Evolutionary conservation across 768 basidiomycete genomes (phyloP).

Genomic region (Agrocybe pediades): DNA sequence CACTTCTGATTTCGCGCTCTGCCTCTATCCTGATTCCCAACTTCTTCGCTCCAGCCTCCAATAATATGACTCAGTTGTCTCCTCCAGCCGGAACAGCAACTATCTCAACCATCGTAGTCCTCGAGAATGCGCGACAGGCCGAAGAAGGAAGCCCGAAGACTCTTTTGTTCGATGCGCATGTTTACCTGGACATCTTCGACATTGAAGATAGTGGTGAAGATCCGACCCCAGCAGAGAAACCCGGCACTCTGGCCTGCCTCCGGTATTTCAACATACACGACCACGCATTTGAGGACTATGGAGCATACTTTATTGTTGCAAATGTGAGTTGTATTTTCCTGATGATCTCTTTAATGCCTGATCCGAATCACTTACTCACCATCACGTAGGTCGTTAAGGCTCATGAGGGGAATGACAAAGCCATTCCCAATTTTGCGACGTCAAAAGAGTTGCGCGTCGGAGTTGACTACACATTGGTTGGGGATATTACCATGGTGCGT

Average conservation of each 20-base stretch:
- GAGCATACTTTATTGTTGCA: constrained; percentile 7
- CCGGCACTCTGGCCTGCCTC: constrained; percentile 1
- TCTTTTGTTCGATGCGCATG: constrained; percentile 7
- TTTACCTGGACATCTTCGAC: background rate
- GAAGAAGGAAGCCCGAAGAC: background rate
- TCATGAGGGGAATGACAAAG: background rate
- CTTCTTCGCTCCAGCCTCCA: background rate
- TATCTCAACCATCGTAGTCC: constrained; percentile 3
- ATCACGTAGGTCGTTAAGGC: constrained; percentile 9
- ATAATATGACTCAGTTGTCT: background rate
- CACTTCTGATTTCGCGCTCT: no score
- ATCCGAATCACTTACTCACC: background rate
- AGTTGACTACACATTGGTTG: constrained; percentile 7
- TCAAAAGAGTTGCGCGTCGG: constrained; percentile 1
- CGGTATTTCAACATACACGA: constrained; percentile 4
- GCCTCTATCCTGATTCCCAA: background rate
- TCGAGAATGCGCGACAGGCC: constrained; percentile 6
- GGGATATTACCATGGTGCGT: constrained; percentile 2
- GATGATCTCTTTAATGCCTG: background rate
- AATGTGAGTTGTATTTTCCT: constrained; percentile 2
- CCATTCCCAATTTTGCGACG: constrained; percentile 1
- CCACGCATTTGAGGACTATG: background rate
- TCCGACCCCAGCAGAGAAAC: background rate
- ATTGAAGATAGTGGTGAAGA: no score
- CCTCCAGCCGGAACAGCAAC: constrained; percentile 4